These are phyloP conservation scores for Sclerotinia minor DNA, from an alignment of 2,329 filamentous ascomycete species.

Conservation along the genomic window DNA sequence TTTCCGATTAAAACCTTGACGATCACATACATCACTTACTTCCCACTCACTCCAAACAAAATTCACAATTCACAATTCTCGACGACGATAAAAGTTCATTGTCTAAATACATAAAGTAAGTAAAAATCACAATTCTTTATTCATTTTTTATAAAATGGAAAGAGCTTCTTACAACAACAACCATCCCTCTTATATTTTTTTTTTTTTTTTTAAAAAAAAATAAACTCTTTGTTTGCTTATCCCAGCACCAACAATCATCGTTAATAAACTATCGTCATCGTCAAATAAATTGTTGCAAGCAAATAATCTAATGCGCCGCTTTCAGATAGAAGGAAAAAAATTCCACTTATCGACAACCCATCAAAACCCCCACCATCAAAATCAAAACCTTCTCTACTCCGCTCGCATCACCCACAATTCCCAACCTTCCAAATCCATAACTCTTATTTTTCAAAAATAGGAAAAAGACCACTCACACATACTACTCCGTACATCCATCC, in stretches of 20 bases:
- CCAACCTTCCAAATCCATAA: background rate
- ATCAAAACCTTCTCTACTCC: background rate
- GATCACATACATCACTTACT: background rate
- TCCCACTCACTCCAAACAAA: background rate
- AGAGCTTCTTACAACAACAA: too few species aligned
- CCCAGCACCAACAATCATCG: background rate
- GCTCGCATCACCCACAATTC: constrained; percentile 18
- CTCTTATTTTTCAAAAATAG: background rate
- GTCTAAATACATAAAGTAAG: too few species aligned
- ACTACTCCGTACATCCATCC: background rate
- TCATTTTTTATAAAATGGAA: too few species aligned
- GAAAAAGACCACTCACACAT: background rate
- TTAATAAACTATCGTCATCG: background rate
- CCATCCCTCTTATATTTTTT: background rate
- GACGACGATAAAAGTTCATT: too few species aligned
- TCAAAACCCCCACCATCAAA: constrained; percentile 20
- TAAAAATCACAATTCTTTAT: too few species aligned
- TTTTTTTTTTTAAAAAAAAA: background rate
- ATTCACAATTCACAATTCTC: too few species aligned
- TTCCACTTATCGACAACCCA: constrained; percentile 6
- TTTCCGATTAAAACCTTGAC: background rate
- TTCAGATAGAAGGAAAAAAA: constrained; percentile 9
- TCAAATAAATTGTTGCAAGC: background rate
- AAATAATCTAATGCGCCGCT: constrained; percentile 15
- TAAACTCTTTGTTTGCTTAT: background rate